These are phyloP conservation scores for Termitomyces sp. DNA, from an alignment of 768 basidiomycete species.

Conservation along the genomic window DNA sequence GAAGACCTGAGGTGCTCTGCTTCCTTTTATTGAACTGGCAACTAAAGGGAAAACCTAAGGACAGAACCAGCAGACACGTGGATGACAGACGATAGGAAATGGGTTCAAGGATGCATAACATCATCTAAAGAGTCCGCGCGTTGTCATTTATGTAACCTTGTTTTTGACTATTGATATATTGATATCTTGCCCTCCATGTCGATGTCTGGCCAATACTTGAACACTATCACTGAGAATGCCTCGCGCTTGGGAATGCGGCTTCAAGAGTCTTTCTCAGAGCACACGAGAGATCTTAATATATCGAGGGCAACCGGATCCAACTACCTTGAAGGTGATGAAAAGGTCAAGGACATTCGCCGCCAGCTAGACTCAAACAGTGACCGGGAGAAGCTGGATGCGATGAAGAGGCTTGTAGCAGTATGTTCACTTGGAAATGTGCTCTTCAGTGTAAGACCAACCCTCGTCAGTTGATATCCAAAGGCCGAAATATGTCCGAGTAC, in stretches of 20 bases:
- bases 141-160: background rate
- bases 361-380: constrained; percentile 89
- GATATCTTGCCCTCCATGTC: background rate
- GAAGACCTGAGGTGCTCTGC: no score
- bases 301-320: constrained; percentile 48
- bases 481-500: constrained; percentile 85
- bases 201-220: constrained; percentile 45
- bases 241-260: constrained; percentile 77
- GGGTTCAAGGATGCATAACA: no score
- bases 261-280: constrained; percentile 79
- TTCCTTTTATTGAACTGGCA: no score
- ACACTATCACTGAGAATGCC: constrained; percentile 74
- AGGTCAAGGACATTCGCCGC: constrained; percentile 73
- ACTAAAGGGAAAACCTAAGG: no score
- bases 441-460: background rate
- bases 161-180: background rate
- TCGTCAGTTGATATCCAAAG: constrained; percentile 85
- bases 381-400: constrained; percentile 87
- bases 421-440: constrained; percentile 23
- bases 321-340: constrained; percentile 78
- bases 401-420: constrained; percentile 93
- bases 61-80: no score
- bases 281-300: constrained; percentile 66
- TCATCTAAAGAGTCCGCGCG: no score
- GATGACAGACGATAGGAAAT: no score